Conservation (phyloP, 129 eudicot genomes). For the Escallonia rubra region DNA sequence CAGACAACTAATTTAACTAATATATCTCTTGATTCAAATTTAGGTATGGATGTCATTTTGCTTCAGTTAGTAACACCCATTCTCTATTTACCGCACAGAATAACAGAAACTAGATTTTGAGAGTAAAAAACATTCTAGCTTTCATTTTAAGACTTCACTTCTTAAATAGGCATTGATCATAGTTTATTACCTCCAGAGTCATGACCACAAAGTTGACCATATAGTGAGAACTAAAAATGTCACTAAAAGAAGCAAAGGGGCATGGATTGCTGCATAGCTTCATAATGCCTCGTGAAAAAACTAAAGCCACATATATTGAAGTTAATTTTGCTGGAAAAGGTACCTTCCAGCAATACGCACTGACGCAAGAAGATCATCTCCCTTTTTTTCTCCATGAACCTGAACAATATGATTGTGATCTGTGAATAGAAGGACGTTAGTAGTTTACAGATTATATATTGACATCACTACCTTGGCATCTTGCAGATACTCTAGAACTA, state of each 20-base stretch:
- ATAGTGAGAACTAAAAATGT: too few relatives aligned
- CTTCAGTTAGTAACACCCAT: background rate
- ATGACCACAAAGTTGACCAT: too few relatives aligned
- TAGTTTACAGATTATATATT: background rate
- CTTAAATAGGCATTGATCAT: too few relatives aligned
- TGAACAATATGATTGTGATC: slow-evolving; percentile 18
- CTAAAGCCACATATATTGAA: background rate
- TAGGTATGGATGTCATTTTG: background rate
- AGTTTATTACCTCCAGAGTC: too few relatives aligned
- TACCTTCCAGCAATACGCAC: slow-evolving; percentile 91
- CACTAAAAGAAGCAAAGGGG: too few relatives aligned
- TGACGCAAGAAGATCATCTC: slow-evolving; percentile 89
- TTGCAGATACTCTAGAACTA: slow-evolving; percentile 78
- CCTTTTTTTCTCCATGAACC: slow-evolving; percentile 80
- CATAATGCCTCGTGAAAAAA: background rate
- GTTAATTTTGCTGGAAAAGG: background rate
- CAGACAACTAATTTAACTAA: too few relatives aligned
- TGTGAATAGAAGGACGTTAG: background rate
- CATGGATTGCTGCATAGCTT: too few relatives aligned
- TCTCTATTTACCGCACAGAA: too few relatives aligned
- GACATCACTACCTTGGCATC: slow-evolving; percentile 69
- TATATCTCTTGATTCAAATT: too few relatives aligned
- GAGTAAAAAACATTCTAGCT: too few relatives aligned
- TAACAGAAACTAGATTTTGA: too few relatives aligned
- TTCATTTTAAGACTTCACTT: too few relatives aligned